Percentiles rank a stretch among this genome's conserved stretches.
These are phyloP conservation scores for Lasiosphaeriaceae sp. DNA, from an alignment of 495 filamentous ascomycete species.

Conservation along the genomic window DNA sequence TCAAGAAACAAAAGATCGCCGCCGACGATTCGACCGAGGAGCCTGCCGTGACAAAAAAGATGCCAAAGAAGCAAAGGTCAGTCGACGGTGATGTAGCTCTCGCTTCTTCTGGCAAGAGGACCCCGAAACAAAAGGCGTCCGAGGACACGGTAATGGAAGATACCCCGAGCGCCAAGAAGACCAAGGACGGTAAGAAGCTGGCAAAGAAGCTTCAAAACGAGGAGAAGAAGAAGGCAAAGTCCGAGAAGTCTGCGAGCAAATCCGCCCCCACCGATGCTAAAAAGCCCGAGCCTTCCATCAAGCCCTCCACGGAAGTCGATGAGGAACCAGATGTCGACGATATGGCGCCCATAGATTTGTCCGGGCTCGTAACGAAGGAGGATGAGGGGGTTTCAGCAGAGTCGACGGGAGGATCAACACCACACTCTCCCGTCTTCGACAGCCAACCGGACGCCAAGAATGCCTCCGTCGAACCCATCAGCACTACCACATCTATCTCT, in stretches of 20 bases:
- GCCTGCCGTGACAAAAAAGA: not conserved
- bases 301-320: slow-evolving; percentile 24
- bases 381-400: slow-evolving; percentile 44
- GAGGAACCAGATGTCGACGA: slow-evolving; percentile 21
- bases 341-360: slow-evolving; percentile 44
- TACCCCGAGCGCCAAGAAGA: not conserved
- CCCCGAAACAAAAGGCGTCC: slow-evolving; percentile 21
- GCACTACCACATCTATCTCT: slow-evolving; percentile 68
- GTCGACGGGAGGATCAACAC: slow-evolving; percentile 46
- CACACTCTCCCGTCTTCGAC: slow-evolving; percentile 64
- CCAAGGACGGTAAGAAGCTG: slow-evolving; percentile 24
- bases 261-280: not conserved
- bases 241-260: slow-evolving; percentile 10
- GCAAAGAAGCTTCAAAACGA: slow-evolving; percentile 23
- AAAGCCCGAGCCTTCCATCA: slow-evolving; percentile 5
- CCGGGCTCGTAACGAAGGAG: slow-evolving; percentile 37
- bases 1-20: slow-evolving; percentile 30
- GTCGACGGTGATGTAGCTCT: not conserved
- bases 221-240: slow-evolving; percentile 24
- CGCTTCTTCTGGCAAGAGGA: slow-evolving; percentile 1
- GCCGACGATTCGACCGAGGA: not conserved
- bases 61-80: not conserved
- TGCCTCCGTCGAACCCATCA: slow-evolving; percentile 42
- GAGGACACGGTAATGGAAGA: not conserved
- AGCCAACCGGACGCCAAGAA: slow-evolving; percentile 34